Evolutionary conservation across 1,284 basidiomycete genomes (phyloP).

Genomic region (Puccinia novopanici): DNA sequence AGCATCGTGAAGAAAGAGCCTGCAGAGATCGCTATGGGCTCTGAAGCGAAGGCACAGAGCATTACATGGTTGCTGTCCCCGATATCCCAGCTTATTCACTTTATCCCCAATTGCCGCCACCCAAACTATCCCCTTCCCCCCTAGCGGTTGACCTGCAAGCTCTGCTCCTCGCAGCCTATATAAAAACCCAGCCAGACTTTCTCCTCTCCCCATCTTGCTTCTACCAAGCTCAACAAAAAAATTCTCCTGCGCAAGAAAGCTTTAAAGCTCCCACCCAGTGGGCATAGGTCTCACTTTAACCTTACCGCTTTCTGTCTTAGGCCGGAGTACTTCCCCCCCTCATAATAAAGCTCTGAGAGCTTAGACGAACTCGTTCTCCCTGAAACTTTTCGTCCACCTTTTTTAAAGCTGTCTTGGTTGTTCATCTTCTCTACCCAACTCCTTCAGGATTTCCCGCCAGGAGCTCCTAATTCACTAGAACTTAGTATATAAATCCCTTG

Average conservation of each 20-base stretch:
- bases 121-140: too few species aligned
- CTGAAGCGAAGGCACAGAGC: too few species aligned
- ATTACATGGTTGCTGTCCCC: neutral
- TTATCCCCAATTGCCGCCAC: too few species aligned
- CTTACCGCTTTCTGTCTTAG: neutral
- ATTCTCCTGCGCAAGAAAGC: constrained; percentile 2
- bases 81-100: neutral
- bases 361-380: neutral
- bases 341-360: neutral
- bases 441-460: neutral
- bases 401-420: neutral
- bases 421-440: neutral
- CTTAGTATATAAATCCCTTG: neutral
- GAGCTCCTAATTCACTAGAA: neutral
- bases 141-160: neutral
- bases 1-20: neutral
- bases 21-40: neutral
- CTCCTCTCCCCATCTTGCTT: neutral
- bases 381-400: neutral
- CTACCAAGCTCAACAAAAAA: neutral
- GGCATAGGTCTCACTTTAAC: neutral
- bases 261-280: constrained; percentile 11
- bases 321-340: neutral
- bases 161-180: neutral
- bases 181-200: neutral